Evolutionary conservation across 2,329 filamentous ascomycete genomes (phyloP).

Genomic region (Pseudogymnoascus sp.): DNA sequence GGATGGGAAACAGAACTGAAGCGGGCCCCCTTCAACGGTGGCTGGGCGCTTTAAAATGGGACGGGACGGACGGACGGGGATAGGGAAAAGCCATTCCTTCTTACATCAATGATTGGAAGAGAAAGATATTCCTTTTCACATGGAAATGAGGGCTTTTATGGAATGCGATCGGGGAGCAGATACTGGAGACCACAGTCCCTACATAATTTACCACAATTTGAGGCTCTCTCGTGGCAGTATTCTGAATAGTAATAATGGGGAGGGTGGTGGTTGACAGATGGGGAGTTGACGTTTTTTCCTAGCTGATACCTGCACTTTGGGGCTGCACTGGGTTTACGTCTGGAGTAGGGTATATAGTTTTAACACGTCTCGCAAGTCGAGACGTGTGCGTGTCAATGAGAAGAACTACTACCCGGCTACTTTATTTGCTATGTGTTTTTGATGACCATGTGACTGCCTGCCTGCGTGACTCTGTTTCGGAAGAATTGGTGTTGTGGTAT

Average conservation of each 20-base stretch:
- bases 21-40: slow-evolving; percentile 1
- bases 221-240: slow-evolving; percentile 6
- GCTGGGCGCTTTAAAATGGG: slow-evolving; percentile 6
- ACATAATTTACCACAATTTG: slow-evolving; percentile 1
- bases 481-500: background rate
- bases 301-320: background rate
- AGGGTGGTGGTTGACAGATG: background rate
- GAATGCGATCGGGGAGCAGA: background rate
- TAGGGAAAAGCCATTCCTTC: background rate
- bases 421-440: background rate
- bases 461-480: background rate
- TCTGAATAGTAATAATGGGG: background rate
- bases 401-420: background rate
- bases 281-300: background rate
- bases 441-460: background rate
- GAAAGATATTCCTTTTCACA: background rate
- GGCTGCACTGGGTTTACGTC: slow-evolving; percentile 3
- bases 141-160: background rate
- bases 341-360: background rate
- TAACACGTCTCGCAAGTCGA: background rate
- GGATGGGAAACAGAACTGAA: background rate
- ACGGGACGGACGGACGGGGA: background rate
- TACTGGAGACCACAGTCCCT: slow-evolving; percentile 5
- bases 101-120: background rate
- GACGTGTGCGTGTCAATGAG: background rate